phyloP scores from a whole-genome alignment of 1,139 yeast genomes.

The Trichomonascaceae sp. region DNA sequence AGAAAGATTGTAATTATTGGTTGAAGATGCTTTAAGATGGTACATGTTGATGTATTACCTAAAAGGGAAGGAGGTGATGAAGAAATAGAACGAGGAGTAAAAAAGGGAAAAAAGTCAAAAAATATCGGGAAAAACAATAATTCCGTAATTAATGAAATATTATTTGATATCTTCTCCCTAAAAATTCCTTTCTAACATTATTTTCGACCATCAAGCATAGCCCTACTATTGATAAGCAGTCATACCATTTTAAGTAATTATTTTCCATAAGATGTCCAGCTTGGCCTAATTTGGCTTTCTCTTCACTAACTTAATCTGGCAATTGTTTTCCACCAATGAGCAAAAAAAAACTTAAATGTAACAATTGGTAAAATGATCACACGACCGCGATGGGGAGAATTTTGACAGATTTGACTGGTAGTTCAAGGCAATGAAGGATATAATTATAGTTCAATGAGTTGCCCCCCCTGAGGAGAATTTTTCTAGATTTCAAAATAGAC shows the following conservation, averaged over 20 bases:
- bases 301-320: background rate
- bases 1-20: background rate
- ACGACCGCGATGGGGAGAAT: background rate
- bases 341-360: background rate
- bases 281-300: no score
- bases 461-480: no score
- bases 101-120: background rate
- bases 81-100: no score
- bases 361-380: background rate
- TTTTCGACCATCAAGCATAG: background rate
- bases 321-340: background rate
- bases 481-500: no score
- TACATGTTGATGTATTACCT: slow-evolving; percentile 1
- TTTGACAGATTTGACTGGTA: no score
- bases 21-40: background rate
- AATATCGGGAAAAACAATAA: background rate
- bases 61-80: background rate
- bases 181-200: no score
- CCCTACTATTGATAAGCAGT: background rate
- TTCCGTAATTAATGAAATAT: no score
- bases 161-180: no score
- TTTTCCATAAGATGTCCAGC: background rate
- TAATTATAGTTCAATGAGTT: no score
- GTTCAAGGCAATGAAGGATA: no score
- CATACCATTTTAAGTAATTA: background rate